Conservation (phyloP, 139 green algal genomes). For the Chlorella sp. region DNA sequence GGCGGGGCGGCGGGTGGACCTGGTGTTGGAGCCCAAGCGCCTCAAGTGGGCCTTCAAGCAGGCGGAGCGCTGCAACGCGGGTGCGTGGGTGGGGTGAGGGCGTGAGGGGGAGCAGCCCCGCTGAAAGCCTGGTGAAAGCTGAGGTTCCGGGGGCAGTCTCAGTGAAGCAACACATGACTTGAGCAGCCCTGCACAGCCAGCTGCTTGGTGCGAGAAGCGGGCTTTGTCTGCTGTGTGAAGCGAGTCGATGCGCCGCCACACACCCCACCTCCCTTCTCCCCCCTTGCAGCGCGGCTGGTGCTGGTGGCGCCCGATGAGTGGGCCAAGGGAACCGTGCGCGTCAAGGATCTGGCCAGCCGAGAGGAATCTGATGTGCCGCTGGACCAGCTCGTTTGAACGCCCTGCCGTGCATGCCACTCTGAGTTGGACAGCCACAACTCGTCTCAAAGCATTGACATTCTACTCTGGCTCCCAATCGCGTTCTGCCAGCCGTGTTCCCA, state of each 20-base stretch:
- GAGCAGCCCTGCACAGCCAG: too few relatives aligned
- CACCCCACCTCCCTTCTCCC: too few relatives aligned
- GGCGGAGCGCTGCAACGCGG: slow-evolving; percentile 38
- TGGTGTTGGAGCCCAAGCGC: slow-evolving; percentile 94
- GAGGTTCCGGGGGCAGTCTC: too few relatives aligned
- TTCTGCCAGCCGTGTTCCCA: too few relatives aligned
- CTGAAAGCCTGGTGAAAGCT: background rate
- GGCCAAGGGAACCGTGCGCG: slow-evolving; percentile 76
- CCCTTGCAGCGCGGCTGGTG: slow-evolving; percentile 71
- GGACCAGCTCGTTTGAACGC: slow-evolving; percentile 57
- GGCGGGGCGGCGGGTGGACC: slow-evolving; percentile 84
- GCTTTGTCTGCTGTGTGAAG: too few relatives aligned
- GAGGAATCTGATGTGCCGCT: slow-evolving; percentile 85
- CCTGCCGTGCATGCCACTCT: too few relatives aligned
- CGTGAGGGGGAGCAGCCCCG: background rate
- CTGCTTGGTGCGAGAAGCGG: too few relatives aligned
- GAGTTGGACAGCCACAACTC: too few relatives aligned
- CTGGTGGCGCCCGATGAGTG: slow-evolving; percentile 89
- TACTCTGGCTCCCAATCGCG: too few relatives aligned
- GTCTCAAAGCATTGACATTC: too few relatives aligned
- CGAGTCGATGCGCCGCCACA: too few relatives aligned
- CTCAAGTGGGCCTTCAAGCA: slow-evolving; percentile 92
- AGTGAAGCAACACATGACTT: too few relatives aligned
- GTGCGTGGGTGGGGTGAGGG: background rate
- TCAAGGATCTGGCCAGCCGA: slow-evolving; percentile 83